A percentile compares a stretch with the other conserved stretches of the same genome.
Evolutionary conservation across 371 early-diverging fungal species (phyloP).

Genomic region (Umbelopsis sp.): DNA sequence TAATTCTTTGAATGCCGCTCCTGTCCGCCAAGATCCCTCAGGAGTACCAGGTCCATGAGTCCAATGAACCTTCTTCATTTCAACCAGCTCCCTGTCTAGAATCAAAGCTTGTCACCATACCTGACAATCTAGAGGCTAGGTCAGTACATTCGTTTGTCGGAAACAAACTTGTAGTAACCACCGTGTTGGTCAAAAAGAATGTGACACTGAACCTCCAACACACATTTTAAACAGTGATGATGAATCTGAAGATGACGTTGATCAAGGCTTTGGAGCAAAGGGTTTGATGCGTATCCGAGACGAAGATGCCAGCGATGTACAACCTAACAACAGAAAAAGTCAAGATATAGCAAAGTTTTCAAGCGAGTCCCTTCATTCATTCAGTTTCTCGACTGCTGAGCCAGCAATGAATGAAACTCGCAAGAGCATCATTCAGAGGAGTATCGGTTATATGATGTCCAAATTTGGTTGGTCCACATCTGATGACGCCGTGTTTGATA

Average conservation of each 20-base stretch:
- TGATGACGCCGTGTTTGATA: conserved; percentile 19
- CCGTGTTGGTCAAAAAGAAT: background rate
- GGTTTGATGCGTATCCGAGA: conserved; percentile 15
- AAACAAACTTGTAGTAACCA: background rate
- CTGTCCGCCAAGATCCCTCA: conserved; percentile 16
- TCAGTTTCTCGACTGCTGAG: conserved; percentile 51
- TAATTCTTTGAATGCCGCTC: conserved; percentile 15
- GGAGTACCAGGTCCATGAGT: conserved; percentile 7
- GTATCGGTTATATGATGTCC: conserved; percentile 51
- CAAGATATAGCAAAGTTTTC: conserved; percentile 42
- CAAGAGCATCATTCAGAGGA: conserved; percentile 43
- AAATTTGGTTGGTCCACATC: conserved; percentile 50
- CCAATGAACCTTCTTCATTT: background rate
- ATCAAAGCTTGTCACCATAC: background rate
- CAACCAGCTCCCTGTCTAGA: background rate
- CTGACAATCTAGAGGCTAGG: background rate
- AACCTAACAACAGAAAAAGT: background rate
- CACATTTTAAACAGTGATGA: background rate
- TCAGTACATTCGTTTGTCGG: background rate
- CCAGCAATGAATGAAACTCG: conserved; percentile 38
- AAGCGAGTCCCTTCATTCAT: conserved; percentile 61
- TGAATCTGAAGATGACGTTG: conserved; percentile 9
- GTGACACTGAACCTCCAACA: background rate
- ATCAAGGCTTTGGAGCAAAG: conserved; percentile 14
- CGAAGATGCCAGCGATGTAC: background rate